These are phyloP conservation scores for Solanum aculeatissimum DNA, from an alignment of 305 asterid species.

Conservation along the genomic window DNA sequence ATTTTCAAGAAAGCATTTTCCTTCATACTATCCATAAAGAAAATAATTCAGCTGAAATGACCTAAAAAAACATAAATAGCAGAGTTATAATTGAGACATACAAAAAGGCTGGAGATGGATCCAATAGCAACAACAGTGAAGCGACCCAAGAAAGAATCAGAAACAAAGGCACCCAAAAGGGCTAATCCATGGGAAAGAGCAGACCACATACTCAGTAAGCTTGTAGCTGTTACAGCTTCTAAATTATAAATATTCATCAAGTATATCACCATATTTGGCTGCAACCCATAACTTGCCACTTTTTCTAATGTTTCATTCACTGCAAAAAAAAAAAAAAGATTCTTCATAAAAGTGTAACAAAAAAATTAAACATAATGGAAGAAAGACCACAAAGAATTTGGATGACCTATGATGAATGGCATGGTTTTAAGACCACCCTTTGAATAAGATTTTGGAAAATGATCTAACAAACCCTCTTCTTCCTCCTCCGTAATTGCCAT, in stretches of 20 bases:
- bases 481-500: neutral
- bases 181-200: slow-evolving; percentile 45
- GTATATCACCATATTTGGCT: slow-evolving; percentile 52
- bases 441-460: neutral
- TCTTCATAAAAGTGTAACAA: neutral
- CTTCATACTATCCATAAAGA: neutral
- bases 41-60: neutral
- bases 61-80: neutral
- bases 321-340: neutral
- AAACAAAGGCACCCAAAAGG: slow-evolving; percentile 40
- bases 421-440: neutral
- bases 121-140: slow-evolving; percentile 48
- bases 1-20: neutral
- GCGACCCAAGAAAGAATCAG: slow-evolving; percentile 61
- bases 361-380: neutral
- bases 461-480: neutral
- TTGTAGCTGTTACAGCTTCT: slow-evolving; percentile 35
- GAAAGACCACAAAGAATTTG: neutral
- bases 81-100: slow-evolving; percentile 2
- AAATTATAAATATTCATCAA: slow-evolving; percentile 43
- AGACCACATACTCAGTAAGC: slow-evolving; percentile 44
- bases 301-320: slow-evolving; percentile 46
- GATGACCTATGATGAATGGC: neutral
- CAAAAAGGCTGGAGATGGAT: slow-evolving; percentile 39
- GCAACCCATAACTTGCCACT: slow-evolving; percentile 49